Evolutionary conservation across 2,329 filamentous ascomycete genomes (phyloP).

Genomic region (Neoarthrinium moseri): DNA sequence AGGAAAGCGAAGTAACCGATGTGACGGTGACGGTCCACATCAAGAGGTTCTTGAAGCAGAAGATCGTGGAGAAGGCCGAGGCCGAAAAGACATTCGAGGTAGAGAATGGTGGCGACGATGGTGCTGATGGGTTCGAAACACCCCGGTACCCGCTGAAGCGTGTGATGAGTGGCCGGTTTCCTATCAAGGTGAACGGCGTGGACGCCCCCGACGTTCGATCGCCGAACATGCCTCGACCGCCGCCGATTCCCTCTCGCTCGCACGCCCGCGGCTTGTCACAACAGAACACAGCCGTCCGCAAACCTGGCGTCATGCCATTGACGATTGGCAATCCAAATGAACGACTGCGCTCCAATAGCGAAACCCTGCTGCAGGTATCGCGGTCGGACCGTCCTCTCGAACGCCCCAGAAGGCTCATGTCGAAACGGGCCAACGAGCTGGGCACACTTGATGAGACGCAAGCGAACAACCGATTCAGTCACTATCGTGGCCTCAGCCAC

Average conservation of each 20-base stretch:
- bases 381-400: slow-evolving; percentile 50
- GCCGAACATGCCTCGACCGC: slow-evolving; percentile 63
- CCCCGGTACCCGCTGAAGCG: slow-evolving; percentile 68
- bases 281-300: slow-evolving; percentile 61
- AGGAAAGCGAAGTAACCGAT: slow-evolving; percentile 65
- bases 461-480: slow-evolving; percentile 63
- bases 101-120: slow-evolving; percentile 59
- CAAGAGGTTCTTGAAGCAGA: slow-evolving; percentile 58
- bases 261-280: slow-evolving; percentile 77
- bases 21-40: slow-evolving; percentile 60
- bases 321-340: slow-evolving; percentile 71
- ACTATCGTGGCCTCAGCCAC: slow-evolving; percentile 65
- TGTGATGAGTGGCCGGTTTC: slow-evolving; percentile 63
- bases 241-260: slow-evolving; percentile 77
- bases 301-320: slow-evolving; percentile 70
- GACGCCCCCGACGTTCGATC: slow-evolving; percentile 69
- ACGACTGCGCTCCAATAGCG: slow-evolving; percentile 64
- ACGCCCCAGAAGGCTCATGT: slow-evolving; percentile 59
- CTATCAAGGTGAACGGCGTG: slow-evolving; percentile 70
- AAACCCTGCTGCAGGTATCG: slow-evolving; percentile 52
- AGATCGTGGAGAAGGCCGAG: slow-evolving; percentile 41
- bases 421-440: slow-evolving; percentile 58
- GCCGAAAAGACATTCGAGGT: slow-evolving; percentile 49
- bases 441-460: slow-evolving; percentile 63
- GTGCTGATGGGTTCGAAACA: slow-evolving; percentile 75